Evolutionary conservation across 352 stramenopile genomes (phyloP).

Genomic region (Aphanomyces stellatus): DNA sequence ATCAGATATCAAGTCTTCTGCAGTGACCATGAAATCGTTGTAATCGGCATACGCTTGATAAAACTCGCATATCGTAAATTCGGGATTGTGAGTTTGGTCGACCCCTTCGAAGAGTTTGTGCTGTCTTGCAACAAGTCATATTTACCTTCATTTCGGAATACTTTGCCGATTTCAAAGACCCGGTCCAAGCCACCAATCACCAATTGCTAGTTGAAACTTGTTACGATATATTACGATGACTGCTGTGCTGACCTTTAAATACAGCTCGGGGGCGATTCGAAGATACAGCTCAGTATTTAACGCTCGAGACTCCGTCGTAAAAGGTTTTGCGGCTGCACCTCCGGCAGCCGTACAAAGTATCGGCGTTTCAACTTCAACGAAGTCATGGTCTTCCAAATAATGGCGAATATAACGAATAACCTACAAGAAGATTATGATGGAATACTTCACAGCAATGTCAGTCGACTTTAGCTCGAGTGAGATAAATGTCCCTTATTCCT

Average conservation of each 20-base stretch:
- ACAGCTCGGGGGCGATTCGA: constrained; percentile 95
- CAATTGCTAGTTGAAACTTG: constrained; percentile 36
- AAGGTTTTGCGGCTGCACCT: constrained; percentile 95
- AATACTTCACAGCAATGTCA: constrained; percentile 41
- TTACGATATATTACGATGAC: background rate
- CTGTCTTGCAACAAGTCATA: no score
- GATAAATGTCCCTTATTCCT: constrained; percentile 89
- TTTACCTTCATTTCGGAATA: constrained; percentile 97
- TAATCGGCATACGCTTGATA: constrained; percentile 99
- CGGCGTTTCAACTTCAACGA: constrained; percentile 93
- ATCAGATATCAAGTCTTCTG: constrained; percentile 94
- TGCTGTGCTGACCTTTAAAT: constrained; percentile 82
- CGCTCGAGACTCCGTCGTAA: constrained; percentile 97
- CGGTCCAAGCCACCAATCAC: constrained; percentile 95
- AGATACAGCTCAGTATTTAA: constrained; percentile 95
- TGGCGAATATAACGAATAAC: constrained; percentile 46
- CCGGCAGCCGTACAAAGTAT: constrained; percentile 98
- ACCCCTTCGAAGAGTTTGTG: constrained; percentile 51
- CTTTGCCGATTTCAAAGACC: constrained; percentile 98
- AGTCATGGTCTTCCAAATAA: constrained; percentile 63
- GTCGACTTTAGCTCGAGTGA: constrained; percentile 88
- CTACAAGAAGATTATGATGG: constrained; percentile 47
- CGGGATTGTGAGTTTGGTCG: constrained; percentile 98
- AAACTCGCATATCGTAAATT: constrained; percentile 99
- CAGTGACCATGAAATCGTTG: constrained; percentile 91